Percentiles rank a stretch among this genome's conserved stretches.
Conservation (phyloP, 2,329 filamentous ascomycete species). For the Westerdykella ornata region DNA sequence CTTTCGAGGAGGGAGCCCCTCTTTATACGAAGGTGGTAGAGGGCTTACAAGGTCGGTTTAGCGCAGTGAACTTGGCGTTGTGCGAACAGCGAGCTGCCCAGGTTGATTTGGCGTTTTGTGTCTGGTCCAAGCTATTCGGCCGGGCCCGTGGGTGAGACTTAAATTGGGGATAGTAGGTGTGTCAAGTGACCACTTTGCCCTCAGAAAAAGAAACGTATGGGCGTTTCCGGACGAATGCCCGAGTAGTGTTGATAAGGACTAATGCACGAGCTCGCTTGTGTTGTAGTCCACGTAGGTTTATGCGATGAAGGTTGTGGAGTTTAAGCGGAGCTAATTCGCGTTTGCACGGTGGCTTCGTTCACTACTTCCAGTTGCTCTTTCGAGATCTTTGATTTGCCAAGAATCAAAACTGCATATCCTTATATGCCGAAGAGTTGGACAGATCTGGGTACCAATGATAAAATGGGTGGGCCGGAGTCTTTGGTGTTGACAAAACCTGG, state of each 20-base stretch:
- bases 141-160: neutral
- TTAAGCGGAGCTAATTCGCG: neutral
- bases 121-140: slow-evolving; percentile 13
- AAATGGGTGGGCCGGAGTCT: neutral
- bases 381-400: neutral
- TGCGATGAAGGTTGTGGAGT: too few relatives aligned
- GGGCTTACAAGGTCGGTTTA: too few relatives aligned
- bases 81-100: too few relatives aligned
- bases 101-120: slow-evolving; percentile 7
- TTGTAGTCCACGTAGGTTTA: too few relatives aligned
- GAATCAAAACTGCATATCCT: neutral
- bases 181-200: neutral
- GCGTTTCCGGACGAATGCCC: too few relatives aligned
- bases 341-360: neutral
- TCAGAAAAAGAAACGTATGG: too few relatives aligned
- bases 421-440: neutral
- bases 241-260: neutral
- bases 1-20: too few relatives aligned
- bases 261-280: too few relatives aligned
- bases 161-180: neutral
- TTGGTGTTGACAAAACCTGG: neutral
- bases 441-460: neutral
- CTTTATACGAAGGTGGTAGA: too few relatives aligned
- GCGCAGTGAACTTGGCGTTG: too few relatives aligned
- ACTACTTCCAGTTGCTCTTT: too few relatives aligned